Conservation (phyloP, 306 rosid species). For the Carpinus viminea region DNA sequence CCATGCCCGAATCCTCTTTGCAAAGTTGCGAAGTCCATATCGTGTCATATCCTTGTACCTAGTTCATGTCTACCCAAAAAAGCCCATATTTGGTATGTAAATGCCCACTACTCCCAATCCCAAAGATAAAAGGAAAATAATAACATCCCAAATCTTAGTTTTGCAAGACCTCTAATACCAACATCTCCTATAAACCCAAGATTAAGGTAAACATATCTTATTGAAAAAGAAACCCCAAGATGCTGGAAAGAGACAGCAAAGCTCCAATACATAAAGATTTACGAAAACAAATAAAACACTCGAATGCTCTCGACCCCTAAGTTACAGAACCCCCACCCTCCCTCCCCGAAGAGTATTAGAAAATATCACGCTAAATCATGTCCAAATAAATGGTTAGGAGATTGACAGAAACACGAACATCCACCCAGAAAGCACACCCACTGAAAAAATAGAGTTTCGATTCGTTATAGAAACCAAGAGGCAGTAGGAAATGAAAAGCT, state of each 20-base stretch:
- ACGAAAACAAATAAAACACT: neutral
- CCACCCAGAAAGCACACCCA: too few species aligned
- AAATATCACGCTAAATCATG: too few species aligned
- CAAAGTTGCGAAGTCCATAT: neutral
- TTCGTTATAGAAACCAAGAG: neutral
- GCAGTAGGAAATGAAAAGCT: neutral
- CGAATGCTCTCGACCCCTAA: neutral
- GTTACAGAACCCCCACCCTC: neutral
- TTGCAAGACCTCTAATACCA: neutral
- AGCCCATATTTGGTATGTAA: neutral
- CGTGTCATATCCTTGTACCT: neutral
- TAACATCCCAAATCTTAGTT: neutral
- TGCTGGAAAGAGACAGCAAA: neutral
- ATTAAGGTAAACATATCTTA: neutral
- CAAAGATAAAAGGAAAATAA: too few species aligned
- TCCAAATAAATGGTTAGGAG: too few species aligned
- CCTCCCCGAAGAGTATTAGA: too few species aligned
- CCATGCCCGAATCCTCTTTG: neutral
- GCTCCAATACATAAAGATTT: neutral
- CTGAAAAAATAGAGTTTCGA: too few species aligned
- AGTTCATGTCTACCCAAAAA: neutral
- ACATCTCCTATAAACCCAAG: neutral
- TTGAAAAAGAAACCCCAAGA: neutral
- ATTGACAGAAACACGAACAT: too few species aligned
- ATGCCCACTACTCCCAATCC: neutral